Base-by-base conservation (phyloP, 2,329 filamentous ascomycete genomes). In the Penicillium sp. region DNA sequence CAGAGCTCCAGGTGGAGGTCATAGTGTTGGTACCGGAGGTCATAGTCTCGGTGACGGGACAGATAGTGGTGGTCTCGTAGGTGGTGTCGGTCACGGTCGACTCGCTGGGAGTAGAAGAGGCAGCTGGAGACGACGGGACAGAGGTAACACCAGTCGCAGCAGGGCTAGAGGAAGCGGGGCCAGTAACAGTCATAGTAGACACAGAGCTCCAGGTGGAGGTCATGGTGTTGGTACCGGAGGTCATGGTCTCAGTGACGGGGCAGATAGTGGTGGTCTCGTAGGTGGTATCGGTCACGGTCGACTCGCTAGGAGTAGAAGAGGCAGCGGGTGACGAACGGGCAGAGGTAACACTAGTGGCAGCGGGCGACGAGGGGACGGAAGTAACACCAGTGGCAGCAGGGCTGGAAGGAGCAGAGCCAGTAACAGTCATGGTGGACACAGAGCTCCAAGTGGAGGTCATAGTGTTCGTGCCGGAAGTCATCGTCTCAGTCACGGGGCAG, bases 11-110 rank as follows among this genome's bases (percentile, higher is more conserved):
- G 16, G 35, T 38, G 3, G 35, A 18, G 18, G 35, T 38, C 9
- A 38, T 5, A 10, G 18, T 38, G 35, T 38, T 20, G 9, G 35
- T 38, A 9, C 35, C 35, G 9, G 35, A 38, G 16, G 35, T 38
- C 35, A 38, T 41, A 13, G 39, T 41, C 39, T 41, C 39, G 11
- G 24, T 27, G 14, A 41, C 39, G 13, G 39, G 39, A n/a, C 20
- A 25, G 20, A 75, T 63, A 5, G 71, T 72, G 52, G 63, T 70
- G 33, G 69, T 70, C 24, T 71, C 72, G 55, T 74, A 69, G 22
- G 69, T 73, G 55, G 76, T 67, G 31, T 36, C 31, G 7, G 31
- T 35, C 14, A 16, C 31, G n/a, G 31, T 35, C n/a, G 31, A 35
- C 14, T 16, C 31, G 14, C 16, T 1, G 8, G 30, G 11, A 31